Conservation (phyloP, 108 stramenopile genomes). For the Epipyxis sp. region DNA sequence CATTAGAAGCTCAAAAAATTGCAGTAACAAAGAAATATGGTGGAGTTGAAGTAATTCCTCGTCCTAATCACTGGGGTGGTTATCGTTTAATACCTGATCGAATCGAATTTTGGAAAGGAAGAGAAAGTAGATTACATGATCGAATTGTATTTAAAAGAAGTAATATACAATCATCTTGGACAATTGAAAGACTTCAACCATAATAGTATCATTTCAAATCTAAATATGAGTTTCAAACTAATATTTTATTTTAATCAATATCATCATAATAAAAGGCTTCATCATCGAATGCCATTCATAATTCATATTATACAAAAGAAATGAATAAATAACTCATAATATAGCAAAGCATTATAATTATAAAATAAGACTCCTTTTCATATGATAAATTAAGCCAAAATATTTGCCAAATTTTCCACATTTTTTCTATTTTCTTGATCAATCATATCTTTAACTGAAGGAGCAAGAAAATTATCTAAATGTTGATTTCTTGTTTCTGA, state of each 20-base stretch:
- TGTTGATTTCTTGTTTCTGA: neutral
- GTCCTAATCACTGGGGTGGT: constrained; percentile 56
- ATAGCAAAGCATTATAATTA: too few relatives aligned
- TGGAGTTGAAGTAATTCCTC: constrained; percentile 39
- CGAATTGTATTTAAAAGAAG: constrained; percentile 44
- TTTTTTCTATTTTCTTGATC: too few relatives aligned
- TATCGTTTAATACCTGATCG: constrained; percentile 50
- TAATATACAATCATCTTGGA: constrained; percentile 36
- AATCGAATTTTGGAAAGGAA: constrained; percentile 60
- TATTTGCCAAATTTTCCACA: too few relatives aligned
- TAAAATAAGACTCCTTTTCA: too few relatives aligned
- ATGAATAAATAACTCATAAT: too few relatives aligned
- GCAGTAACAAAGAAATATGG: constrained; percentile 17
- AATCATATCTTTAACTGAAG: too few relatives aligned
- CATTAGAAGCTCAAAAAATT: constrained; percentile 39
- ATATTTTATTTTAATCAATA: neutral
- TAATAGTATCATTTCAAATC: constrained; percentile 17
- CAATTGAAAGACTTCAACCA: constrained; percentile 48
- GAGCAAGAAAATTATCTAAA: neutral
- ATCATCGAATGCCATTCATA: neutral
- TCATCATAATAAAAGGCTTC: neutral
- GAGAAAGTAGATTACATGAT: constrained; percentile 54
- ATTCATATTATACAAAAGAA: neutral
- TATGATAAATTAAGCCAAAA: too few relatives aligned
- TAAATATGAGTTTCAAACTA: neutral